phyloP scores from a whole-genome alignment of 2,329 filamentous ascomycete genomes.

The Calonectria hawksworthii region DNA sequence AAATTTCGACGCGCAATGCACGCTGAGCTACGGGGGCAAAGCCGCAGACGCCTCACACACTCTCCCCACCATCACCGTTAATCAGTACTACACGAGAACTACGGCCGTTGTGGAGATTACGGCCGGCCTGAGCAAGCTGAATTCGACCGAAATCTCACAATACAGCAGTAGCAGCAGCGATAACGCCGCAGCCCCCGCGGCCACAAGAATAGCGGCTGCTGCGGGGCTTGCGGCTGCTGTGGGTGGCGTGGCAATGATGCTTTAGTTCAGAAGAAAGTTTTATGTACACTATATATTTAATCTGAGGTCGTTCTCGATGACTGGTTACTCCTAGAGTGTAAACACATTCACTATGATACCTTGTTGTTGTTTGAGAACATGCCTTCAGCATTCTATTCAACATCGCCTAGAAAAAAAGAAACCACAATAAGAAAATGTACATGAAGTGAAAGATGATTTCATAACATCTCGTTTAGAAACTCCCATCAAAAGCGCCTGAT shows the following conservation, averaged over 20 bases:
- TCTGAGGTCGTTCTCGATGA: background rate
- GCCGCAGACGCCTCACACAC: background rate
- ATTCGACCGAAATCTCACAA: background rate
- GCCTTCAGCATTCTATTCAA: too few relatives aligned
- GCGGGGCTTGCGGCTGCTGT: background rate
- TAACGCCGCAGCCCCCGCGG: background rate
- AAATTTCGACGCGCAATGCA: background rate
- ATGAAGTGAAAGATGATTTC: background rate
- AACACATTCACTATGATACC: too few relatives aligned
- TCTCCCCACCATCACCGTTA: background rate
- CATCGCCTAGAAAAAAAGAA: too few relatives aligned
- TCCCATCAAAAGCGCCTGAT: background rate
- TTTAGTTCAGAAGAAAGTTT: background rate
- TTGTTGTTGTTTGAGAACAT: too few relatives aligned
- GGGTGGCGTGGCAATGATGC: background rate
- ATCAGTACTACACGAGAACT: background rate
- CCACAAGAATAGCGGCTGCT: background rate
- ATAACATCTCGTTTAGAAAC: background rate
- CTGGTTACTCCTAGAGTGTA: background rate
- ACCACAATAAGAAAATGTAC: too few relatives aligned
- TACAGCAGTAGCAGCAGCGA: background rate
- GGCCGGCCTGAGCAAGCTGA: background rate
- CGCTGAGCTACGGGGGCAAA: background rate
- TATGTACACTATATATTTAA: background rate
- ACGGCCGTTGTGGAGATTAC: background rate